Evolutionary conservation across 2,329 filamentous ascomycete genomes (phyloP), one percentile per base, ranked within the genome.

Genomic region (Clonostachys rosea): DNA sequence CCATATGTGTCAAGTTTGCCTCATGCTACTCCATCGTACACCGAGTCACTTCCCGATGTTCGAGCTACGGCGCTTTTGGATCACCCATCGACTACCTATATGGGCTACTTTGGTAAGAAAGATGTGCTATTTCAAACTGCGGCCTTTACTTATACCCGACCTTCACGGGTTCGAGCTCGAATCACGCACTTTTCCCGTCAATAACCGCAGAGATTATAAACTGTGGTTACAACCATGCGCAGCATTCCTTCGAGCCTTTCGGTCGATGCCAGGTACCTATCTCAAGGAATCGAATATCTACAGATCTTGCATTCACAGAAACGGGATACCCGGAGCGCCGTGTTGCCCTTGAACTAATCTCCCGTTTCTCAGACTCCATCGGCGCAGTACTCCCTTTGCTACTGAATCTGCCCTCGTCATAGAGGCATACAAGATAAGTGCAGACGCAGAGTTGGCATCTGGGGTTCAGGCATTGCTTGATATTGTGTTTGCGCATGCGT

Each of bases 21-120:
- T 14, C 40, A 20, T 13, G 14, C 40, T 3, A 24, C 16, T 10
- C n/a, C 41, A 13, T 20, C 41, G 7, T 17, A 17, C 16, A 42
- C 16, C 5, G 58, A 58, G 18, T 55, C 58, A 5, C 51, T 50
- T 6, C 52, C 57, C 7, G 60, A 63, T 44, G 56, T 56, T 10
- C 48, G 60, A 9, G 60, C 60, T 6, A 59, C 60, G 4, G 54
- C 53, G 1, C 51, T 55, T 3, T 62, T 63, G 45, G 60, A 63
- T 44, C 55, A 59, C n/a, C 47, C 50, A 16, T 53, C 59, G 3
- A 49, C 45, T 9, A 50, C 48, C 2, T 56, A 20, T 4, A 61
- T 61, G 48, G 57, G 55, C 46, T 59, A 59, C 34, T 59, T 59
- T 47, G 57, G 57, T 57, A 41, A 50, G 47, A 45, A 18, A 17